Evolutionary conservation across 345 rosid genomes (phyloP).

Genomic region (Punica granatum): DNA sequence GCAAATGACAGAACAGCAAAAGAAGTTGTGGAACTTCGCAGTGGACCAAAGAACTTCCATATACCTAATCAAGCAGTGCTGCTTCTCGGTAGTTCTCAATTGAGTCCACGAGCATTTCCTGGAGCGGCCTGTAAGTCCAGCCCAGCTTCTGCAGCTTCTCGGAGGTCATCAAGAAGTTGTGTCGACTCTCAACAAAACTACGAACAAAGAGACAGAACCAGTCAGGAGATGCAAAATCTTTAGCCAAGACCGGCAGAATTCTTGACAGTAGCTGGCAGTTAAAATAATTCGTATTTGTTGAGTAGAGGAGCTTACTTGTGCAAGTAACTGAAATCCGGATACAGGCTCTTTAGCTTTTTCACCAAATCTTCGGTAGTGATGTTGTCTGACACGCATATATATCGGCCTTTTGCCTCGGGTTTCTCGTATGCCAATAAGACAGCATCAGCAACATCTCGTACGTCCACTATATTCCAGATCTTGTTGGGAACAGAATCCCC

Average conservation of each 20-base stretch:
- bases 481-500: conserved; percentile 8
- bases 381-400: conserved; percentile 13
- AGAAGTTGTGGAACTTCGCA: background rate
- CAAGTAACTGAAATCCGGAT: conserved; percentile 15
- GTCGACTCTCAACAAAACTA: conserved; percentile 30
- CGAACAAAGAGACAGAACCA: background rate
- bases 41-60: background rate
- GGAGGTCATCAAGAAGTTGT: conserved; percentile 1
- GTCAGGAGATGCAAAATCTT: background rate
- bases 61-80: conserved; percentile 33
- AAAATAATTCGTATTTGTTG: background rate
- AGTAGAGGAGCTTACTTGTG: conserved; percentile 7
- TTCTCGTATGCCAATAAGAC: conserved; percentile 13
- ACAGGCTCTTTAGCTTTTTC: conserved; percentile 15
- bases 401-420: conserved; percentile 13
- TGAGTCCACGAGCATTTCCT: conserved; percentile 47
- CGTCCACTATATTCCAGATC: conserved; percentile 7
- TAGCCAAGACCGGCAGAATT: background rate
- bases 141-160: conserved; percentile 31
- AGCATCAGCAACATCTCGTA: conserved; percentile 13
- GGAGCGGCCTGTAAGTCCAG: conserved; percentile 45
- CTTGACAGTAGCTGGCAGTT: background rate
- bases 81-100: conserved; percentile 36
- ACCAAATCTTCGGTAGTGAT: conserved; percentile 6
- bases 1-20: background rate